A percentile compares a stretch with the other conserved stretches of the same genome.
Evolutionary conservation across 768 basidiomycete genomes (phyloP).

Genomic region (Boletus fagicola): DNA sequence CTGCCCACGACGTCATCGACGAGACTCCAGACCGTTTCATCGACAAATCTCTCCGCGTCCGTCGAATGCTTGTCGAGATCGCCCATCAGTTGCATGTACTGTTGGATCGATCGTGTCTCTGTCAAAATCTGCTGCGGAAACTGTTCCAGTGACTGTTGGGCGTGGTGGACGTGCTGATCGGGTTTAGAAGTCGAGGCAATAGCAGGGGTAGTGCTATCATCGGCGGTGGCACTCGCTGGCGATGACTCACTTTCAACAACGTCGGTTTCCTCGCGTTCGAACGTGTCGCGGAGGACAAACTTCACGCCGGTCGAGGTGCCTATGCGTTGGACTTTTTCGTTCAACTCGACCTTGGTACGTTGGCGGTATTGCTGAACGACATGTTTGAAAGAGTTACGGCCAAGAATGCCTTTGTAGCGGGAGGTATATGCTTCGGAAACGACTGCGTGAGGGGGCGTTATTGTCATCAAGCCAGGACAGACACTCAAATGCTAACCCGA

Average conservation of each 20-base stretch:
- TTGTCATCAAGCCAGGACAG: neutral
- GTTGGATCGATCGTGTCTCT: slow-evolving; percentile 39
- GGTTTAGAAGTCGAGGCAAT: slow-evolving; percentile 4
- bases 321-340: slow-evolving; percentile 10
- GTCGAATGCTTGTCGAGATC: slow-evolving; percentile 10
- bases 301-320: slow-evolving; percentile 2
- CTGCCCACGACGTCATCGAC: slow-evolving; percentile 41
- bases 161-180: slow-evolving; percentile 10
- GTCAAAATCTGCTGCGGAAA: slow-evolving; percentile 40
- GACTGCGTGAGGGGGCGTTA: slow-evolving; percentile 40
- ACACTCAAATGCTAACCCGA: slow-evolving; percentile 47
- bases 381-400: slow-evolving; percentile 43
- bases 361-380: slow-evolving; percentile 47
- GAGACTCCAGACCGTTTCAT: slow-evolving; percentile 32
- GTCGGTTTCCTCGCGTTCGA: slow-evolving; percentile 1
- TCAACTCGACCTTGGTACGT: slow-evolving; percentile 20
- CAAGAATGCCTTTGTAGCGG: slow-evolving; percentile 59
- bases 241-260: neutral
- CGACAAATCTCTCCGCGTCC: slow-evolving; percentile 2
- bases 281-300: neutral
- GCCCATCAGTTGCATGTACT: slow-evolving; percentile 39
- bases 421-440: slow-evolving; percentile 64
- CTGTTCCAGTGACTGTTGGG: slow-evolving; percentile 35
- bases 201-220: neutral
- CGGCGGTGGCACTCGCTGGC: neutral